A percentile compares a stretch with the other conserved stretches of the same genome.
Conservation (phyloP, 331 rosid species). For the Telfairia occidentalis region DNA sequence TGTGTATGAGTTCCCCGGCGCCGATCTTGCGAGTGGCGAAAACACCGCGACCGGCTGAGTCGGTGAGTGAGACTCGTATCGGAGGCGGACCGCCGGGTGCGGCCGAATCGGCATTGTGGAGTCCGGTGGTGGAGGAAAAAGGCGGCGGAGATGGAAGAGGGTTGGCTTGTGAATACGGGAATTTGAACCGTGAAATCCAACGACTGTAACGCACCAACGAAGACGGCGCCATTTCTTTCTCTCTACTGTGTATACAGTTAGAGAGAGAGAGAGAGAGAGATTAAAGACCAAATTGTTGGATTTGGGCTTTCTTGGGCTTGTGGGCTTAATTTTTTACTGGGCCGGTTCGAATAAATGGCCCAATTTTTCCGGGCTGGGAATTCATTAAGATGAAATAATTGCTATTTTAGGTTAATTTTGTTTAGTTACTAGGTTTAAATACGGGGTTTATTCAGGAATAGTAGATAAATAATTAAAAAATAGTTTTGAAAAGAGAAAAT, state of each 20-base stretch:
- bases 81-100: conserved; percentile 50
- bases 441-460: too few relatives aligned
- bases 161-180: neutral
- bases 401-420: too few relatives aligned
- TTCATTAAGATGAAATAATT: too few relatives aligned
- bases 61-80: conserved; percentile 55
- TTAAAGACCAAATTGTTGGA: neutral
- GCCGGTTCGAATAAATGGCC: neutral
- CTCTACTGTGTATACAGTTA: neutral
- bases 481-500: too few relatives aligned
- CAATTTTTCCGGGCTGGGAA: neutral
- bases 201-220: conserved; percentile 23
- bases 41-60: conserved; percentile 67
- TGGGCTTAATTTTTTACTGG: neutral
- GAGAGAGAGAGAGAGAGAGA: neutral
- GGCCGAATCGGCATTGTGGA: conserved; percentile 12
- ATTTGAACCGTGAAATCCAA: conserved; percentile 23
- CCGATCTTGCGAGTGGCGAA: conserved; percentile 65
- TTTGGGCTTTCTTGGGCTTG: neutral
- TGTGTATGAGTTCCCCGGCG: conserved; percentile 68
- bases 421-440: too few relatives aligned
- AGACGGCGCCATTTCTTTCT: conserved; percentile 13
- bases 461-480: too few relatives aligned
- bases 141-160: conserved; percentile 11
- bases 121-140: conserved; percentile 16